Conservation (phyloP, 345 rosid species). For the Hypericum androsaemum region DNA sequence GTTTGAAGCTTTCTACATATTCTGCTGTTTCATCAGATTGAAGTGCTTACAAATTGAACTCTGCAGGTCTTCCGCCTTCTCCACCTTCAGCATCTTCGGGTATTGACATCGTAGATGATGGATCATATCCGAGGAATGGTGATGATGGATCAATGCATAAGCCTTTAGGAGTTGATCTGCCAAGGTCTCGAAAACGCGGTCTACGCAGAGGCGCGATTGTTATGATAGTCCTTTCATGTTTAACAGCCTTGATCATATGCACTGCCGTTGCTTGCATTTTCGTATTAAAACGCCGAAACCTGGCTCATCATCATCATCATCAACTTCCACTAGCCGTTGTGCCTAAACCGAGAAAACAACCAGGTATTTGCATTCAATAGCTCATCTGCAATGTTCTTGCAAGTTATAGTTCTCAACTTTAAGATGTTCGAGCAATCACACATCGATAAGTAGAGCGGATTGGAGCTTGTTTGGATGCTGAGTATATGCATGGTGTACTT, state of each 20-base stretch:
- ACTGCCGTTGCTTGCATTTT: slow-evolving; percentile 30
- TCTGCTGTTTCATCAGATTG: not conserved
- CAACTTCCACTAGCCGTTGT: slow-evolving; percentile 11
- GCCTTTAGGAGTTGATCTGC: slow-evolving; percentile 55
- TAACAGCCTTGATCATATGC: slow-evolving; percentile 32
- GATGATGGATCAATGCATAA: slow-evolving; percentile 28
- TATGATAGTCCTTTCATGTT: slow-evolving; percentile 38
- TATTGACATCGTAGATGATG: slow-evolving; percentile 21
- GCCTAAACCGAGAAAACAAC: slow-evolving; percentile 23
- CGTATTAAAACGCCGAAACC: slow-evolving; percentile 21
- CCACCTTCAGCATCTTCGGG: slow-evolving; percentile 40
- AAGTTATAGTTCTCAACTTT: not conserved
- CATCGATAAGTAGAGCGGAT: not conserved
- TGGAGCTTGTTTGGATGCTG: not conserved
- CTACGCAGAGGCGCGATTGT: slow-evolving; percentile 31
- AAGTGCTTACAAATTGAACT: not conserved
- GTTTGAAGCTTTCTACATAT: slow-evolving; percentile 1
- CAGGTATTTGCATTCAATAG: slow-evolving; percentile 26
- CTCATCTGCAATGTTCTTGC: not conserved
- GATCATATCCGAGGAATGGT: slow-evolving; percentile 28
- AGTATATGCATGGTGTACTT: slow-evolving; percentile 5
- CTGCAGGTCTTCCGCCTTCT: slow-evolving; percentile 53
- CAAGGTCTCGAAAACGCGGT: slow-evolving; percentile 25
- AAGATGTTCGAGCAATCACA: not conserved
- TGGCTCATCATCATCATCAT: slow-evolving; percentile 15